A percentile compares a stretch with the other conserved stretches of the same genome.
Conservation (phyloP, 108 stramenopile species). For the Schizochytrium sp. region DNA sequence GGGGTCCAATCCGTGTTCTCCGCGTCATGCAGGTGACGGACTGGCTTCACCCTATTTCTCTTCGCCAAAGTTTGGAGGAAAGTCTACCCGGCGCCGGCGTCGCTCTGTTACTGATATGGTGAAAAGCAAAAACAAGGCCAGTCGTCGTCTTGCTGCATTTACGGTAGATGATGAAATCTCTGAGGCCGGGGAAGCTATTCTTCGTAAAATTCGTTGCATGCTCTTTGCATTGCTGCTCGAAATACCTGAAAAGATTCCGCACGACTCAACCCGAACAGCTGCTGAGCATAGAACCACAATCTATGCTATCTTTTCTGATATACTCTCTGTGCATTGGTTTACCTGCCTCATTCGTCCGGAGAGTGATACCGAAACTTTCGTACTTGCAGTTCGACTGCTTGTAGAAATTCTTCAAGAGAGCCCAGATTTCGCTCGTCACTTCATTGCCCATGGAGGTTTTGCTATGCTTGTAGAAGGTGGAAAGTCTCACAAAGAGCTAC, state of each 20-base stretch:
- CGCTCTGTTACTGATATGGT: conserved; percentile 38
- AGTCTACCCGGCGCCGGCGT: no score
- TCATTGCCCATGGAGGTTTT: conserved; percentile 31
- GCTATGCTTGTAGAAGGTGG: neutral
- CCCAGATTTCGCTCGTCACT: conserved; percentile 52
- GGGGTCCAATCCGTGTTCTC: no score
- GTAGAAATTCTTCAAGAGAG: conserved; percentile 52
- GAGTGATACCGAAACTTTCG: conserved; percentile 20
- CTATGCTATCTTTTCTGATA: conserved; percentile 19
- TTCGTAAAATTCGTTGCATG: conserved; percentile 50
- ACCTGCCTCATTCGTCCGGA: neutral
- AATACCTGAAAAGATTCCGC: neutral
- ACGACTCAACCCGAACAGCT: neutral
- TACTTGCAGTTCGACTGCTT: conserved; percentile 39
- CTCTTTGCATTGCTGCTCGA: conserved; percentile 23
- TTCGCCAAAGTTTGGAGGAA: no score
- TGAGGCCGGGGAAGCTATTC: conserved; percentile 13
- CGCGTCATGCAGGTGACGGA: no score
- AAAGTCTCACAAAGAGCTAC: conserved; percentile 15
- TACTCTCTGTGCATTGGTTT: conserved; percentile 59
- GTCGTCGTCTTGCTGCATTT: neutral
- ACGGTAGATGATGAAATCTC: conserved; percentile 42
- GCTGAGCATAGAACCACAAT: conserved; percentile 22
- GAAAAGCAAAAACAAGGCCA: neutral
- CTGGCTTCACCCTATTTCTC: no score